phyloP scores from a whole-genome alignment of 306 rosid species.

The Rosa lucieae region DNA sequence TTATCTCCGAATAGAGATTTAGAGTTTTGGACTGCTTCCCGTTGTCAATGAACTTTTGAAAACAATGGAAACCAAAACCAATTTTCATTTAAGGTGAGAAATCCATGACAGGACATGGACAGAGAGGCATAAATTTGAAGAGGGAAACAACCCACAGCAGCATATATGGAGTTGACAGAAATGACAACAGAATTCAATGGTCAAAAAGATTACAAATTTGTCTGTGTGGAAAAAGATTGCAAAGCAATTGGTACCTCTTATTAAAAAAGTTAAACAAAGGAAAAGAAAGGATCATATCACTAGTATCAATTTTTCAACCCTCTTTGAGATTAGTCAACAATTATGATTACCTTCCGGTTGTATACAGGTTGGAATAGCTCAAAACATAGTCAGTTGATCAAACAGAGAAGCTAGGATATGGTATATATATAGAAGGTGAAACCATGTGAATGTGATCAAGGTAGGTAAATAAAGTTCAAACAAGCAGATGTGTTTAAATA shows the following conservation, averaged over 20 bases:
- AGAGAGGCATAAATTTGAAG: conserved; percentile 30
- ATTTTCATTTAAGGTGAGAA: not conserved
- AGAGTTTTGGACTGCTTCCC: not conserved
- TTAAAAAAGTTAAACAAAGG: conserved; percentile 3
- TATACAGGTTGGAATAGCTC: conserved; percentile 49
- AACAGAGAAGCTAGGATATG: not conserved
- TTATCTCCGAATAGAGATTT: not conserved
- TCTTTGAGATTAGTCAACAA: conserved; percentile 62
- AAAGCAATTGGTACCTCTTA: conserved; percentile 50
- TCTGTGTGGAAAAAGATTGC: conserved; percentile 41
- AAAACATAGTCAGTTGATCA: conserved; percentile 22
- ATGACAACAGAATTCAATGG: conserved; percentile 42
- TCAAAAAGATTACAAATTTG: conserved; percentile 56
- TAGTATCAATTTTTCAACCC: conserved; percentile 29
- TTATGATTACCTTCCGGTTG: conserved; percentile 56
- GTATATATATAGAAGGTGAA: not conserved
- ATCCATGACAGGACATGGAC: not conserved
- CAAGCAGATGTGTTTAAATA: not conserved
- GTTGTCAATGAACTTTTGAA: not conserved
- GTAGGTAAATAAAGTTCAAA: conserved; percentile 13
- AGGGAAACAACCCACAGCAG: conserved; percentile 47
- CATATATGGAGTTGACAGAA: conserved; percentile 34
- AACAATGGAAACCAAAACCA: not conserved
- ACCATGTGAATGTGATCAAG: conserved; percentile 20
- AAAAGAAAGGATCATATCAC: conserved; percentile 40